Percentiles rank a stretch among this genome's conserved stretches.
These are phyloP conservation scores for Edaphochlamys debaryana DNA, from an alignment of 139 green algal genomes.

Conservation along the genomic window DNA sequence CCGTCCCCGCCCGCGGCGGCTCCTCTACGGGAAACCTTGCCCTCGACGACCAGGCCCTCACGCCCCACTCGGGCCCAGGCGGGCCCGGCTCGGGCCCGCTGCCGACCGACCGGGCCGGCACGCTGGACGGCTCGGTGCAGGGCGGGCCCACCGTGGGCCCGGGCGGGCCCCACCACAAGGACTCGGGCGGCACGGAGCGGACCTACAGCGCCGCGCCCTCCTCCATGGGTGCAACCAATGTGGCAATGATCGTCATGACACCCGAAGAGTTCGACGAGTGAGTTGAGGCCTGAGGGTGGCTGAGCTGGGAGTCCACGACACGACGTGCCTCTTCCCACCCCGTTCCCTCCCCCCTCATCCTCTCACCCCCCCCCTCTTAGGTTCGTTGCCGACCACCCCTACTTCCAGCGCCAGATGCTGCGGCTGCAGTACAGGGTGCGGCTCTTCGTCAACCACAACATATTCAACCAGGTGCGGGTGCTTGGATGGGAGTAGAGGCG, in stretches of 20 bases:
- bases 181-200: neutral
- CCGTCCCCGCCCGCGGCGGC: too few relatives aligned
- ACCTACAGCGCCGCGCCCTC: conserved; percentile 23
- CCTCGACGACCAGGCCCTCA: too few relatives aligned
- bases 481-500: neutral
- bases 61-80: too few relatives aligned
- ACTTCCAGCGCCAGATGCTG: conserved; percentile 24
- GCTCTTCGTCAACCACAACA: conserved; percentile 55
- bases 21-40: too few relatives aligned
- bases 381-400: conserved; percentile 49
- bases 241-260: conserved; percentile 41
- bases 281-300: neutral
- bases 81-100: too few relatives aligned
- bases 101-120: too few relatives aligned
- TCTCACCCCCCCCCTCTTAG: neutral
- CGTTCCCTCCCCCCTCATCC: too few relatives aligned
- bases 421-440: conserved; percentile 55
- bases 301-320: too few relatives aligned
- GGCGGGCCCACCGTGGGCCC: too few relatives aligned
- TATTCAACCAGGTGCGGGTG: conserved; percentile 62
- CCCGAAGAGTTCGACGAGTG: conserved; percentile 61
- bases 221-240: conserved; percentile 28
- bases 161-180: too few relatives aligned
- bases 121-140: too few relatives aligned
- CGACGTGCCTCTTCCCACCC: neutral